Evolutionary conservation across 164 flowering plant species (phyloP), one percentile per base, ranked within the genome.

Genomic region (Hamamelis virginiana): DNA sequence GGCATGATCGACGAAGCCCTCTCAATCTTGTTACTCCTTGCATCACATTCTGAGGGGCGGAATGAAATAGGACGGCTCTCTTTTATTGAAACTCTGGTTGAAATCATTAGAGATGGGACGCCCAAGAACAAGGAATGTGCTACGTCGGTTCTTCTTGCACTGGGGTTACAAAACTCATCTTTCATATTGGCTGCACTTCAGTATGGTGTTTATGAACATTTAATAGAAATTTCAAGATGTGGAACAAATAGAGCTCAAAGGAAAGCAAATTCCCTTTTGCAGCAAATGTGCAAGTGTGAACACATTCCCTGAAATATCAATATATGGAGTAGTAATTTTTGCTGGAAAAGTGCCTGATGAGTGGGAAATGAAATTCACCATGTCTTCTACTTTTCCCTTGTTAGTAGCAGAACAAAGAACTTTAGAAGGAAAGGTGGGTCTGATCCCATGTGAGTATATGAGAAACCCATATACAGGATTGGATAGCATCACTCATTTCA

Each of bases 1-100:
- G 87, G 87, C 23, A 89, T 91, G 95, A 74, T 87, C 0, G 90
- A 91, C 47, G 97, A 91, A 69, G 90, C 91, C 1, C 77, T 94
- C 3, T 87, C 98, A 1, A 83, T 91, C 19, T 60, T 90, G 65
- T 70, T 78, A 62, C 81, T 88, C 23, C 87, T 90, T 22, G 82
- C 83, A 47, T 69, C 84, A 8, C 84, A 83, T 66, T 86, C 86
- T 0, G 87, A 88, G 26, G 96, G 95, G 5, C 56, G 84, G 28
- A 65, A 67, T 4, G 85, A 67, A 26, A 85, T 89, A 15, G 94
- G 95, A 9, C 76, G 83, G 73, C 21, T 70, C 3, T 62, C 80
- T 0, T 72, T 77, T 47, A 59, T 77, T 28, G 68, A 64, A 50
- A 77, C 74, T 1, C 65, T 80, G 10, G 83, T 77, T 8, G 64